Evolutionary conservation across 2,329 filamentous ascomycete species (phyloP).

Genomic region (Trichoderma sp.): DNA sequence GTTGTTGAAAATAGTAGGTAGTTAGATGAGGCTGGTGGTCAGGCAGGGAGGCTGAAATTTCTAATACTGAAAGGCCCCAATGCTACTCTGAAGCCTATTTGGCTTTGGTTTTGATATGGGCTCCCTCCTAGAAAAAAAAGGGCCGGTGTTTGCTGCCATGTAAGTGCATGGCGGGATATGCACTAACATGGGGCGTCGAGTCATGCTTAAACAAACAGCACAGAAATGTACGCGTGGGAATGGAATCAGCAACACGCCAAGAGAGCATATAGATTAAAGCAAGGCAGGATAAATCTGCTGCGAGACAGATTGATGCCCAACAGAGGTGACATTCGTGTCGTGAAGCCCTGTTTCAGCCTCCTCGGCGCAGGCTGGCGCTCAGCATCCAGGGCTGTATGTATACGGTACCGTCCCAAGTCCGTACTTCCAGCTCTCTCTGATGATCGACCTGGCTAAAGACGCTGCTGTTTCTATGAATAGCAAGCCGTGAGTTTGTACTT

Average conservation of each 20-base stretch:
- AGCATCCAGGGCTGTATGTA: not conserved
- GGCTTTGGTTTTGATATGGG: not conserved
- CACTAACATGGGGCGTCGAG: not conserved
- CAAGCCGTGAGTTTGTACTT: not conserved
- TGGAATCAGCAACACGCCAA: not conserved
- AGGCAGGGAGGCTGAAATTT: not conserved
- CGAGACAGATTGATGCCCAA: conserved; percentile 6
- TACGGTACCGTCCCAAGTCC: no score
- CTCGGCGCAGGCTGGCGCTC: conserved; percentile 24
- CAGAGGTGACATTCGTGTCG: not conserved
- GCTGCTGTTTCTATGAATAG: not conserved
- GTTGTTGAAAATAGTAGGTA: not conserved
- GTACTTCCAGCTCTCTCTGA: not conserved
- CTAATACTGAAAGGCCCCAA: not conserved
- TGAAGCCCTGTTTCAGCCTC: conserved; percentile 13
- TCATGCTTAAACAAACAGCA: not conserved
- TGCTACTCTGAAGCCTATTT: not conserved
- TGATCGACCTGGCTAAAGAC: not conserved
- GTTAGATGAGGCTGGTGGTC: not conserved
- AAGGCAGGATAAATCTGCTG: not conserved
- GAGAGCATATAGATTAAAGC: not conserved
- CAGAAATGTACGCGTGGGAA: not conserved
- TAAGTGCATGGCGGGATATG: not conserved
- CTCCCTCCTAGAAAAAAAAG: not conserved
- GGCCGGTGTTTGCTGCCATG: not conserved